Percentiles rank a stretch among this genome's conserved stretches.
These are phyloP conservation scores for Asterochloris sp. DNA, from an alignment of 139 green algal genomes.

Conservation along the genomic window DNA sequence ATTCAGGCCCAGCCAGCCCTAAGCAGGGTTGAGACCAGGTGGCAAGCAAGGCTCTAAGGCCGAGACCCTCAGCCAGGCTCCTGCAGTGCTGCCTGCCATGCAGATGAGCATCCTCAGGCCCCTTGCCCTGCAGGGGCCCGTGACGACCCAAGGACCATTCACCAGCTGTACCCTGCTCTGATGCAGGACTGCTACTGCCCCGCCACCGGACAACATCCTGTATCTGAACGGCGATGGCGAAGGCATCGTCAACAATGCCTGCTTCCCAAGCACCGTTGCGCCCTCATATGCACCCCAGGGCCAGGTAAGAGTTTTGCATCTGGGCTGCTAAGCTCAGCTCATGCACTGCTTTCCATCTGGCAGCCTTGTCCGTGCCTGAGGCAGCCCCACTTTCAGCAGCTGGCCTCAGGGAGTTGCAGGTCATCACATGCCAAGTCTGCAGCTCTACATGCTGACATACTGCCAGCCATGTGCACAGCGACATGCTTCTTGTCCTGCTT, in stretches of 20 bases:
- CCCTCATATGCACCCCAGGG: constrained; percentile 84
- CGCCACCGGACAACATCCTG: constrained; percentile 69
- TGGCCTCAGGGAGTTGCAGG: too few relatives aligned
- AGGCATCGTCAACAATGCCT: constrained; percentile 93
- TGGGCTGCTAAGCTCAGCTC: too few relatives aligned
- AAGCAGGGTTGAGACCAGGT: too few relatives aligned
- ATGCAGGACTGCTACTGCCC: constrained; percentile 24
- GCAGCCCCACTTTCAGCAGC: too few relatives aligned
- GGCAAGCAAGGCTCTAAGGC: too few relatives aligned
- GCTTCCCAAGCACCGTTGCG: constrained; percentile 87
- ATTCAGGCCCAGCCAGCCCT: too few relatives aligned
- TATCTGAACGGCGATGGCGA: constrained; percentile 85
- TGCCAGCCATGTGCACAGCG: neutral
- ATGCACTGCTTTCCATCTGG: too few relatives aligned
- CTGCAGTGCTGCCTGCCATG: too few relatives aligned
- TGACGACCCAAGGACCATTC: neutral
- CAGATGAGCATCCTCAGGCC: too few relatives aligned
- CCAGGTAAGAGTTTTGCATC: constrained; percentile 34
- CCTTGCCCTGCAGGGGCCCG: neutral
- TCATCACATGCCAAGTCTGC: too few relatives aligned
- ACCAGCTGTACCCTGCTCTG: neutral
- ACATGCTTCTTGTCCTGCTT: neutral
- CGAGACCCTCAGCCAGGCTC: too few relatives aligned
- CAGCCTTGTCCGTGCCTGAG: too few relatives aligned
- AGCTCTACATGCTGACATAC: neutral